Conservation (phyloP, 768 basidiomycete species). For the Multifurca ochricompacta region DNA sequence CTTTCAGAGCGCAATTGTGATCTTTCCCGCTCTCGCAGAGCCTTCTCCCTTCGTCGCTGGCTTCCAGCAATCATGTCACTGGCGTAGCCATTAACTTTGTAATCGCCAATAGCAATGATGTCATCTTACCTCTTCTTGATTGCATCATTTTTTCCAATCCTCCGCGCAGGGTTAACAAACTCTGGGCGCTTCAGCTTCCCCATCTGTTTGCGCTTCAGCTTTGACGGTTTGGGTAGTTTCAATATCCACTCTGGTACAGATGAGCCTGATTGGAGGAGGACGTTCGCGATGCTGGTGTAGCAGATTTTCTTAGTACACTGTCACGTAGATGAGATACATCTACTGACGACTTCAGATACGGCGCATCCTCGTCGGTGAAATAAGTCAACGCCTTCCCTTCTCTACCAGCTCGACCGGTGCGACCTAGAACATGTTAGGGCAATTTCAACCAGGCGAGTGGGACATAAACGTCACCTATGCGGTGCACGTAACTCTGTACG, state of each 20-base stretch:
- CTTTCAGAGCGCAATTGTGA: not conserved
- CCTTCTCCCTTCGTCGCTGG: conserved; percentile 62
- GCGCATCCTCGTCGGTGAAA: conserved; percentile 90
- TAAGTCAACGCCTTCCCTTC: conserved; percentile 93
- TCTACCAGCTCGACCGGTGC: conserved; percentile 89
- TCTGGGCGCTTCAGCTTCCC: conserved; percentile 78
- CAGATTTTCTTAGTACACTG: not conserved
- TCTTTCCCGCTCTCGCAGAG: conserved; percentile 28
- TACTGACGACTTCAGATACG: conserved; percentile 79
- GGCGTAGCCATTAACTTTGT: conserved; percentile 8
- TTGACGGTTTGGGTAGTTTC: conserved; percentile 90
- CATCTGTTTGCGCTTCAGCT: conserved; percentile 78
- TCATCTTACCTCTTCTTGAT: conserved; percentile 58
- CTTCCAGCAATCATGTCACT: conserved; percentile 23
- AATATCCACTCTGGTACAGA: conserved; percentile 90
- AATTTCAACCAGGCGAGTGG: not conserved
- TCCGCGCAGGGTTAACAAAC: conserved; percentile 59
- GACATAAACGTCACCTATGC: conserved; percentile 59
- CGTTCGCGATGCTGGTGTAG: conserved; percentile 75
- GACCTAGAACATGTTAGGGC: conserved; percentile 41
- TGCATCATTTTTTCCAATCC: conserved; percentile 60
- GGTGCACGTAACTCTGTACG: conserved; percentile 92
- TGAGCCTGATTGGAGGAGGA: conserved; percentile 89
- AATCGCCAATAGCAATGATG: not conserved
- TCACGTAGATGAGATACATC: conserved; percentile 6